phyloP scores from a whole-genome alignment of 139 green algal genomes.

The Diplosphaera chodatii region DNA sequence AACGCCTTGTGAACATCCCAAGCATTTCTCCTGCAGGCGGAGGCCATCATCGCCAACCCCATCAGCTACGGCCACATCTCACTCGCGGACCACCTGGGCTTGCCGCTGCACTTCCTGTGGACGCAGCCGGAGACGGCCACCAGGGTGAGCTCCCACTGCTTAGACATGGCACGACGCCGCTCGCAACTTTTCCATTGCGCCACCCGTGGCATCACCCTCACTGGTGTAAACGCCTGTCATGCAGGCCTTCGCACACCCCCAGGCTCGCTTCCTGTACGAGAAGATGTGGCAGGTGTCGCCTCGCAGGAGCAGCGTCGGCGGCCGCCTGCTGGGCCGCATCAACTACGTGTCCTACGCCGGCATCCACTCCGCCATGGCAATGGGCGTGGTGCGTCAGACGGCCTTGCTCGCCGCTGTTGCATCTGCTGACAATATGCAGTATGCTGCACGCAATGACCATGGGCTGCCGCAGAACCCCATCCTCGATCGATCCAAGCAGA shows the following conservation, averaged over 20 bases:
- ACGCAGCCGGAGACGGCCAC: not conserved
- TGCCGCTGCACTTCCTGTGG: conserved; percentile 1
- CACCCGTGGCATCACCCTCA: too few relatives aligned
- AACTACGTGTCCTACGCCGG: not conserved
- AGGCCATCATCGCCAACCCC: conserved; percentile 58
- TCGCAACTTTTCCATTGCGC: too few relatives aligned
- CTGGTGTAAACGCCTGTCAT: too few relatives aligned
- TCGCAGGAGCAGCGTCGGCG: too few relatives aligned
- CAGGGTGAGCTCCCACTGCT: not conserved
- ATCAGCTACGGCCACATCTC: conserved; percentile 44
- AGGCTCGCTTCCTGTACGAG: conserved; percentile 13
- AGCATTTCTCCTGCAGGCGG: conserved; percentile 11
- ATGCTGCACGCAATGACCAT: too few relatives aligned
- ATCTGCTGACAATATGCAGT: too few relatives aligned
- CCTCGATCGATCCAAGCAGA: too few relatives aligned
- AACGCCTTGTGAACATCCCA: not conserved
- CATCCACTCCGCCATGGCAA: conserved; percentile 7
- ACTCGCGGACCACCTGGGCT: conserved; percentile 38
- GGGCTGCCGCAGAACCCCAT: too few relatives aligned
- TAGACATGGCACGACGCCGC: too few relatives aligned
- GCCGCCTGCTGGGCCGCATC: not conserved
- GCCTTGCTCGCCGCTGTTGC: too few relatives aligned
- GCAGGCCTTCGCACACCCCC: conserved; percentile 9
- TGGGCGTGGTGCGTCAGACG: conserved; percentile 4
- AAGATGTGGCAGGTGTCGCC: not conserved